Conservation (phyloP, 352 stramenopile genomes). For the Globisporangium nunn region DNA sequence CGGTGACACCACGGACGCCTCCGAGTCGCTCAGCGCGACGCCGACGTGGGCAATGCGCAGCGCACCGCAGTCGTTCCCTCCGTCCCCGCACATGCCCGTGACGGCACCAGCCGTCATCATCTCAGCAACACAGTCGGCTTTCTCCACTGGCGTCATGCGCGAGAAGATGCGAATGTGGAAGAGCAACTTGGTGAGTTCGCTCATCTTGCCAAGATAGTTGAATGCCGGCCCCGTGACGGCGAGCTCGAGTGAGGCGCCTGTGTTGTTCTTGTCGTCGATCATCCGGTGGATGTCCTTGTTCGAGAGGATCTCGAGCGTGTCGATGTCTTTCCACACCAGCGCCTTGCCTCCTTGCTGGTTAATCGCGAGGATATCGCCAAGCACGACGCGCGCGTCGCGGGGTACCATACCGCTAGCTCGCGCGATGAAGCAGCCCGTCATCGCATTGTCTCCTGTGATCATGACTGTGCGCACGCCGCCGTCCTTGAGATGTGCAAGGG, state of each 20-base stretch:
- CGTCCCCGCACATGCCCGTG: slow-evolving; percentile 80
- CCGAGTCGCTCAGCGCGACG: slow-evolving; percentile 84
- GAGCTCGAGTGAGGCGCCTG: slow-evolving; percentile 42
- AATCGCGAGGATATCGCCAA: slow-evolving; percentile 52
- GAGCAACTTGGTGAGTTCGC: slow-evolving; percentile 50
- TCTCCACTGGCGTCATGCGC: slow-evolving; percentile 67
- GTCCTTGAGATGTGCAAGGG: slow-evolving; percentile 70
- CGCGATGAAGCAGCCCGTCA: slow-evolving; percentile 75
- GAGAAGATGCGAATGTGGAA: slow-evolving; percentile 74
- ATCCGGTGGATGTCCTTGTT: slow-evolving; percentile 36
- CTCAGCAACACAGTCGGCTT: slow-evolving; percentile 67
- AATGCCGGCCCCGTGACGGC: slow-evolving; percentile 72
- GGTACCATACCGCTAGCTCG: slow-evolving; percentile 57
- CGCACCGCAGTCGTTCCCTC: slow-evolving; percentile 89
- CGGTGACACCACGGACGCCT: slow-evolving; percentile 83
- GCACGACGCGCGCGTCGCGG: slow-evolving; percentile 33
- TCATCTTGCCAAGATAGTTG: slow-evolving; percentile 56
- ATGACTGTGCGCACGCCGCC: slow-evolving; percentile 78
- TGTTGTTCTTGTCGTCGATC: slow-evolving; percentile 25
- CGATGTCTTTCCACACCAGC: slow-evolving; percentile 62
- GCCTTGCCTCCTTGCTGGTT: slow-evolving; percentile 20
- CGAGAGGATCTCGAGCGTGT: slow-evolving; percentile 41
- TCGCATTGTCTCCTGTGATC: slow-evolving; percentile 86
- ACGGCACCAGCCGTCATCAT: slow-evolving; percentile 59
- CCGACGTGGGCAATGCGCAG: slow-evolving; percentile 88